Base-by-base conservation (phyloP, 2,329 filamentous ascomycete species). In the Diplodia seriata region DNA sequence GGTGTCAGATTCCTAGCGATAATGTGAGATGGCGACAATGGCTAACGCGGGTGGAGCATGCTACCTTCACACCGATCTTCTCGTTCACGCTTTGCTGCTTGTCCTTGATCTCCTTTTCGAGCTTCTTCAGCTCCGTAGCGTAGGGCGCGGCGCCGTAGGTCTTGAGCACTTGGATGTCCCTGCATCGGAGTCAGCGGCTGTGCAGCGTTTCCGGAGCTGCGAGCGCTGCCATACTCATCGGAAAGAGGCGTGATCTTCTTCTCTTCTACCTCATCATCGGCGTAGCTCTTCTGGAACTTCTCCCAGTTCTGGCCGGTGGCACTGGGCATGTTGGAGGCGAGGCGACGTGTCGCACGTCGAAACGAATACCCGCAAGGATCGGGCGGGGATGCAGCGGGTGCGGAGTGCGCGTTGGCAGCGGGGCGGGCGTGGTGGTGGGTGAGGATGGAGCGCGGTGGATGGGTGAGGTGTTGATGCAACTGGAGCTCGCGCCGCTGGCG, bases 91-190 rank as follows among this genome's bases (percentile, higher is more conserved):
- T 97, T 76, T 92, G 91, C 82, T 99, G 95, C 82, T 97, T 97
- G 81, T 99, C 95, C 81, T 98, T 99, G 86, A 99, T 98, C 83
- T 97, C 92, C 82, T 98, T 97, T 83, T 99, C 95, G 71, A 99
- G 91, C 84, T 95, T 96, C 87, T 97, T 97, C 77, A 99, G 85
- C 69, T 93, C 91, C 57, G 92, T 90, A 73, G 93, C 94, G 77
- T 99, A 99, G 38, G 95, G 95, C 68, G 95, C 95, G 43, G 94
- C 94, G 76, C 96, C 96, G 81, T 99, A 99, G 70, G 95, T 99
- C 85, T 98, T 99, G 75, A 99, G 89, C 73, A 99, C 95, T 84
- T 97, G 94, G 76, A 99, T 99, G 85, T 99, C 95, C 85, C 94
- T 98, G 73, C 68, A 57, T 47, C 67, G 51, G 68, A 67, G 71